Evolutionary conservation across 352 stramenopile species (phyloP).

Genomic region (Globisporangium canariense): DNA sequence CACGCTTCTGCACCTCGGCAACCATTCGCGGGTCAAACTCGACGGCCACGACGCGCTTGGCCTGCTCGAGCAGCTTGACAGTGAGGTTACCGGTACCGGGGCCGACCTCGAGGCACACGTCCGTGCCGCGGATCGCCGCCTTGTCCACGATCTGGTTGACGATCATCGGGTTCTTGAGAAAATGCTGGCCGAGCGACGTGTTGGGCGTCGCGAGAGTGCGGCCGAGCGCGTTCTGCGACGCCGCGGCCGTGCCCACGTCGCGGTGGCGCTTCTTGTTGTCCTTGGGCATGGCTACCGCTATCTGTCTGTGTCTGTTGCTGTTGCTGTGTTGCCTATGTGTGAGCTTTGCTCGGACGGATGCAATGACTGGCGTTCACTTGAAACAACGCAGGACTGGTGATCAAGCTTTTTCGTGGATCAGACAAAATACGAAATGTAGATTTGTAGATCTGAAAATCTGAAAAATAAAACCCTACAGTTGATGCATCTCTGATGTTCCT

Average conservation of each 20-base stretch:
- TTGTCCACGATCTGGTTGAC: constrained; percentile 97
- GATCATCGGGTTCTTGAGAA: constrained; percentile 87
- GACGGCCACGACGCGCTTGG: constrained; percentile 97
- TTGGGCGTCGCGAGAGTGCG: constrained; percentile 85
- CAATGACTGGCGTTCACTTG: too few relatives aligned
- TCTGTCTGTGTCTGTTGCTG: neutral
- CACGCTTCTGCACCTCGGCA: constrained; percentile 97
- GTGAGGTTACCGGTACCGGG: constrained; percentile 99
- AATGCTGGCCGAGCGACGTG: neutral
- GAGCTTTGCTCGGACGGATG: neutral
- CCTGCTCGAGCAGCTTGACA: constrained; percentile 95
- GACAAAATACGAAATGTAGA: too few relatives aligned
- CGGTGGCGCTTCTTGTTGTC: constrained; percentile 88
- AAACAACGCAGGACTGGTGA: too few relatives aligned
- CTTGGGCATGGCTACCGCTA: neutral
- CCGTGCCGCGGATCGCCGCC: constrained; percentile 92
- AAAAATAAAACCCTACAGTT: too few relatives aligned
- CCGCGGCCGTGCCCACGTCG: too few relatives aligned
- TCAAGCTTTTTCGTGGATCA: too few relatives aligned
- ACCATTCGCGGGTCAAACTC: constrained; percentile 99
- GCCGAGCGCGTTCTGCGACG: constrained; percentile 72
- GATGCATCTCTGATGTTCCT: too few relatives aligned
- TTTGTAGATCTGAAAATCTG: too few relatives aligned
- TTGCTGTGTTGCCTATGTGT: neutral
- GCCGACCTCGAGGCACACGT: constrained; percentile 96